Base-by-base conservation (phyloP, 257 asterid species). In the Petunia axillaris region DNA sequence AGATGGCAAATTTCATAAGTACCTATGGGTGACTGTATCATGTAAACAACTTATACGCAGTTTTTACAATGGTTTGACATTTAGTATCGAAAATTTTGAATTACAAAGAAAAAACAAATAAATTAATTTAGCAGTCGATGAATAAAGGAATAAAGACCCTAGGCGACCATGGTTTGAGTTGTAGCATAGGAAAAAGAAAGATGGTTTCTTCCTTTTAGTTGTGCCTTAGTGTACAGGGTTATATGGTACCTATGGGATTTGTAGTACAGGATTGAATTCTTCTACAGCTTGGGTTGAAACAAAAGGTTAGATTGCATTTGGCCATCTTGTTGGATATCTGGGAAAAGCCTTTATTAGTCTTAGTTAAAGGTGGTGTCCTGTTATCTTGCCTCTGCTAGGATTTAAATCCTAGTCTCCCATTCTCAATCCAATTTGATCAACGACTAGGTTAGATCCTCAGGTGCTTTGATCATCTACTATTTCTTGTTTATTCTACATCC, bases 1-100 rank as follows among this genome's bases (percentile, higher is more conserved):
- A 70, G 77, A 46, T 11, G 10, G 3, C 43, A 46, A 13, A 8
- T 46, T 25, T 25, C 25, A 25, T 25, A 4, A 8, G 25, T 6
- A 70, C 77, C 57, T 46, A 25, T 25, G 77, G 53, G 25, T 1
- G 77, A 44, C 46, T 70, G 77, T 68, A 38, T 70, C 77, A 46
- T 25, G 25, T 46, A 46, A 70, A 9, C 77, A 70, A 44, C 59
- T 70, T 70, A 16, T 35, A 70, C 40, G 25, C 35, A 70, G 58
- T 70, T 70, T 70, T 46, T 41, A 25, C 59, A 46, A 5, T 9
- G 43, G 77, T 70, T 46, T 70, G 77, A 25, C 46, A 41, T 70
- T 46, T 5, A 70, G 11, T 70, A 65, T 39, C 40, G 74, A 11
- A 65, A 6, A 48, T 65, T 65, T 14, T 65, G 52, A 65, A 14